Evolutionary conservation across 345 rosid genomes (phyloP).

Genomic region (Moricandia arvensis): DNA sequence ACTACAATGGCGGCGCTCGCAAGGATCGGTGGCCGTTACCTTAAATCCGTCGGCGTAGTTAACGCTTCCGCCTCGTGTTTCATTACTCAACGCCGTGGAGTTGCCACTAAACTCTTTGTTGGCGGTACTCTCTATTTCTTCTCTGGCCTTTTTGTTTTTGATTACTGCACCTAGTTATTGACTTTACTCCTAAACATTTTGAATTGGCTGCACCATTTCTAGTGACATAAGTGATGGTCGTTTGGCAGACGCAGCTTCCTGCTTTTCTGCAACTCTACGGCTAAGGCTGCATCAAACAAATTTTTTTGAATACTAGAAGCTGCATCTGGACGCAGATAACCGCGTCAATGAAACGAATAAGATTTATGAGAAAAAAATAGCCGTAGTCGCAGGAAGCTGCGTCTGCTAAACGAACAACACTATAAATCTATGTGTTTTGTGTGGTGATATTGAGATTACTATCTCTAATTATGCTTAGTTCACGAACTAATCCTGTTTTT

Average conservation of each 20-base stretch:
- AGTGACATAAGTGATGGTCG: too few species aligned
- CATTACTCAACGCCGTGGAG: conserved; percentile 49
- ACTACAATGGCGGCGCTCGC: conserved; percentile 59
- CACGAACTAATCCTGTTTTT: not conserved
- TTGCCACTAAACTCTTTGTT: conserved; percentile 75
- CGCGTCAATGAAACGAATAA: too few species aligned
- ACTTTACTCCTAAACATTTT: not conserved
- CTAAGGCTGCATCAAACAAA: too few species aligned
- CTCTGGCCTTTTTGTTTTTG: not conserved
- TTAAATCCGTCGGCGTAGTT: conserved; percentile 10
- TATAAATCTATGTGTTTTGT: too few species aligned
- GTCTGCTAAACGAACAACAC: too few species aligned
- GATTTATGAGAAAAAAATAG: too few species aligned
- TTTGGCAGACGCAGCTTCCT: too few species aligned
- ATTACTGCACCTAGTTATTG: not conserved
- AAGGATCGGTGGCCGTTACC: conserved; percentile 39
- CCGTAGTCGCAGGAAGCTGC: too few species aligned
- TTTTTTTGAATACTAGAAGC: too few species aligned
- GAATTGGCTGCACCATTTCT: not conserved
- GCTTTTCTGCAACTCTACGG: too few species aligned
- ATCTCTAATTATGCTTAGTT: not conserved
- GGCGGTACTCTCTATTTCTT: conserved; percentile 49
- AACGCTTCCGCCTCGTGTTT: conserved; percentile 26
- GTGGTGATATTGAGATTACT: not conserved
- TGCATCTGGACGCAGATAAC: too few species aligned